Evolutionary conservation across 2,329 filamentous ascomycete genomes (phyloP), one percentile per base, ranked within the genome.

Genomic region (Volutella citrinella): DNA sequence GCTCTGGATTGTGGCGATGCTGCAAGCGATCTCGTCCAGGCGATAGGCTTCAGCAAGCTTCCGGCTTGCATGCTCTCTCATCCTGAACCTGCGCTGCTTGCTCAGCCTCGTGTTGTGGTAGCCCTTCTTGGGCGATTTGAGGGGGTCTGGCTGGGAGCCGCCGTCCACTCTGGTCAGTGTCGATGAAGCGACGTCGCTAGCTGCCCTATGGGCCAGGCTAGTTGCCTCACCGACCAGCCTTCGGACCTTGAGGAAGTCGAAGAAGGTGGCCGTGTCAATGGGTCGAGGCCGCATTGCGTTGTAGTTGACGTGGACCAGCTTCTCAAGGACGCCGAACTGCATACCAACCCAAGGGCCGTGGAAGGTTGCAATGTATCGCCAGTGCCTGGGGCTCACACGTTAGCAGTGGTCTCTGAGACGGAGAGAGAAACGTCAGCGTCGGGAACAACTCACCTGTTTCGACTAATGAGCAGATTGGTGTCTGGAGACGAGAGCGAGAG

Each of bases 341-440:
- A 91, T 70, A 60, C 88, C 82, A 11, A 90, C 76, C 87, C 87
- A 93, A 48, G 85, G 81, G 16, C 87, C 87, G 55, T 90, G 82
- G 54, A 87, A 93, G 18, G 82, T 84, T 15, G 85, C 89, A 39
- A 93, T 89, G 59, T 88, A 87, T 45, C 81, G 77, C 87, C 86
- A 91, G 65, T 91, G 85, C 59, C 87, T 91, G 30, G 8, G 33
- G 35, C 30, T 34, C 30, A n/a, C n/a, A n/a, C n/a, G n/a, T n/a
- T n/a, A n/a, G n/a, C n/a, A n/a, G n/a, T n/a, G n/a, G n/a, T n/a
- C n/a, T n/a, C n/a, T n/a, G n/a, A n/a, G n/a, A n/a, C n/a, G n/a
- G n/a, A n/a, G n/a, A n/a, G n/a, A n/a, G n/a, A n/a, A n/a, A n/a
- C n/a, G n/a, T 22, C 8, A 22, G 20, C 8, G 20, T 12, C 12